Evolutionary conservation across 306 rosid species (phyloP).

Genomic region (Casuarina cunninghamiana): DNA sequence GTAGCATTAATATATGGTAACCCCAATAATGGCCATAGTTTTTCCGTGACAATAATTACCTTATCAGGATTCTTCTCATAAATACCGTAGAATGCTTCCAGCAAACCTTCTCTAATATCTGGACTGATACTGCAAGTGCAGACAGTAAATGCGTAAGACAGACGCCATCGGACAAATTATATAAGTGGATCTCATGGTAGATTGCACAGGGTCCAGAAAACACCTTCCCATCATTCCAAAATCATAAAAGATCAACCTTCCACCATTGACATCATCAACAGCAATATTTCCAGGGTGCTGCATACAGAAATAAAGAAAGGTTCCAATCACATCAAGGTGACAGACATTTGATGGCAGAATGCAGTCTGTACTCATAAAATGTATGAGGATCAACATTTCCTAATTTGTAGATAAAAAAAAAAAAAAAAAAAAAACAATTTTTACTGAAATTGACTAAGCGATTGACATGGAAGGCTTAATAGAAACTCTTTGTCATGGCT

Average conservation of each 20-base stretch:
- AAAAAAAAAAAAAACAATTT: background rate
- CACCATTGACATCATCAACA: conserved; percentile 98
- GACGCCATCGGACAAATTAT: conserved; percentile 10
- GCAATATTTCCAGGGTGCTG: conserved; percentile 99
- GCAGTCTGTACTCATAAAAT: conserved; percentile 26
- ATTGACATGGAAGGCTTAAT: background rate
- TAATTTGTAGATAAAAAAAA: background rate
- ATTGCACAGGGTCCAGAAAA: conserved; percentile 21
- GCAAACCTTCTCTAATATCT: conserved; percentile 93
- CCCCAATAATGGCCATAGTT: conserved; percentile 20
- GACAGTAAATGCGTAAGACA: conserved; percentile 30
- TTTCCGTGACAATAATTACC: conserved; percentile 42
- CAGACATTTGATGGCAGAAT: conserved; percentile 19
- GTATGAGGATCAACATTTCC: conserved; percentile 2
- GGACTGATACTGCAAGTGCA: conserved; percentile 73
- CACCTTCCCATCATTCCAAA: conserved; percentile 99
- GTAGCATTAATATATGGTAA: conserved; percentile 17
- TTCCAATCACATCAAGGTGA: conserved; percentile 7
- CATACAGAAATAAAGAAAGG: conserved; percentile 26
- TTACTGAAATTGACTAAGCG: background rate
- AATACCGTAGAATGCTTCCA: conserved; percentile 88
- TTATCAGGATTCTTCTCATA: conserved; percentile 96
- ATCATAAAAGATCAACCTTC: conserved; percentile 97
- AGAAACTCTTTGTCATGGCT: background rate
- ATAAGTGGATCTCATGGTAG: conserved; percentile 6